Conservation (phyloP, 371 early-diverging fungal species). For the Saksenaea oblongispora region DNA sequence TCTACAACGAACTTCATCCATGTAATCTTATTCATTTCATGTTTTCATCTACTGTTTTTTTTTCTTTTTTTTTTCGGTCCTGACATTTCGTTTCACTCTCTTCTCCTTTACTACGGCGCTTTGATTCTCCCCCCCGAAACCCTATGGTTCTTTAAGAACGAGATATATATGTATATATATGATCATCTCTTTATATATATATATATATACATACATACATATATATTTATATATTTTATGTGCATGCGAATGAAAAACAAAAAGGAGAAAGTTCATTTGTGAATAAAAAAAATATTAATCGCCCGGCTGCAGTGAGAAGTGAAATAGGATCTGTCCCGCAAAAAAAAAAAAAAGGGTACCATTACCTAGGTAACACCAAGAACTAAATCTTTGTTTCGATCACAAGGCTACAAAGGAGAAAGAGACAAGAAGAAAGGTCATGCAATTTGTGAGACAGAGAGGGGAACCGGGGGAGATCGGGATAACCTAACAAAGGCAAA, state of each 20-base stretch:
- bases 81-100: background rate
- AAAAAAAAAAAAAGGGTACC: background rate
- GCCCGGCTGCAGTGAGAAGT: background rate
- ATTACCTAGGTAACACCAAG: background rate
- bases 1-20: background rate
- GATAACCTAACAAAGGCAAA: background rate
- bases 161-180: background rate
- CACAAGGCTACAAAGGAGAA: background rate
- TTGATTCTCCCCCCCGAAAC: background rate
- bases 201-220: background rate
- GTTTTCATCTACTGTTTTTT: background rate
- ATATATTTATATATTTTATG: background rate
- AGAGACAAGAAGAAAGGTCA: background rate
- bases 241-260: background rate
- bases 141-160: background rate
- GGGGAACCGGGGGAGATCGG: background rate
- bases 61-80: background rate
- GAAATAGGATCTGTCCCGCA: background rate
- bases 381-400: background rate
- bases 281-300: background rate
- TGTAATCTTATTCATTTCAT: slow-evolving; percentile 1
- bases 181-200: background rate
- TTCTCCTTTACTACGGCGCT: background rate
- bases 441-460: background rate
- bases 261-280: background rate